Evolutionary conservation across 441 rosid genomes (phyloP), one percentile per base, ranked within the genome.

Genomic region (Euphorbia corollata): DNA sequence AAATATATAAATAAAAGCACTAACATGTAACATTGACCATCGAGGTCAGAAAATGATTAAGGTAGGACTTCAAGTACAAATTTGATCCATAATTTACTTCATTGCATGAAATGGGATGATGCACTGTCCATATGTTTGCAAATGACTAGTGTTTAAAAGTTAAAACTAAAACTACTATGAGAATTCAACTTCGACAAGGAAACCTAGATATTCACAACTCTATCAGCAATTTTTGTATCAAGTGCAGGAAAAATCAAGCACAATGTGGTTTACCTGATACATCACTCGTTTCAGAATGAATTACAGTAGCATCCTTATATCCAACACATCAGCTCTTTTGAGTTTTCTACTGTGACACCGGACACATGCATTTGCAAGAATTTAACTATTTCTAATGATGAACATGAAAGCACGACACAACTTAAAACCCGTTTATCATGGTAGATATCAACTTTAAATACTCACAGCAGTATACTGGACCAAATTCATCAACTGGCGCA

Each of bases 401-500:
- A 32, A 63, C 54, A 30, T n/a, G 38, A 56, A 56, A n/a, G 68
- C 13, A 69, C 11, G 27, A 24, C 34, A 63, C 24, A 76, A 59
- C 65, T 61, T 62, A 32, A 41, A 16, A 48, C 20, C 32, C 59
- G 59, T 64, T 73, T 59, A 47, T 56, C 18, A 11, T 56, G 69
- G 53, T 30, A 61, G 36, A 51, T 51, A 57, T 23, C 47, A 63
- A 23, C 9, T 36, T 10, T 59, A 38, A 47, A 73, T 73, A 90
- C 98, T 71, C 76, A 95, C 99, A 71, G 96, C 96, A 61, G 99
- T 95, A 78, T 83, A 85, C 67, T 88, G 95, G 73, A 92, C 99
- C 71, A 84, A 75, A 67, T 73, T 77, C 97, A 92, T 84, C 57
- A 95, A 80, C 62, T 90, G 92, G 51, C 78, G 83, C 91, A 92